Conservation (phyloP, 352 stramenopile species). For the Phytopythium sindhum region DNA sequence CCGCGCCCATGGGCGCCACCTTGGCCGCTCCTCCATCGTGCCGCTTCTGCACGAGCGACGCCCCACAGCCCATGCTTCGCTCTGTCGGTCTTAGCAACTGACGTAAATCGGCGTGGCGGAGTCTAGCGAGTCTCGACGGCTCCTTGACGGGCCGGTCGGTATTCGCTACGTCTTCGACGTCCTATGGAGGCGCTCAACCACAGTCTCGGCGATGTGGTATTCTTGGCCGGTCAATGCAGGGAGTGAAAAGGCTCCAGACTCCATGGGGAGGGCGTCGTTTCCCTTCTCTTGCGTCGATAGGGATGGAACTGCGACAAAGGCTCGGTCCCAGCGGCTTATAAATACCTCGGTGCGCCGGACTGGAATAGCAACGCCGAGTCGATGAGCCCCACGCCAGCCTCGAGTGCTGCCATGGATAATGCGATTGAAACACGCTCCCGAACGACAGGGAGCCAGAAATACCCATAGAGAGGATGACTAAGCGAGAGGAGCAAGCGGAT, state of each 20-base stretch:
- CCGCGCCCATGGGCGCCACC: conserved; percentile 24
- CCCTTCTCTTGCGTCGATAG: background rate
- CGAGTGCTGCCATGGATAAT: no score
- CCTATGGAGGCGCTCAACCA: background rate
- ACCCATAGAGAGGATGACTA: no score
- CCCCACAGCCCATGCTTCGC: conserved; percentile 58
- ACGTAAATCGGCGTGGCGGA: background rate
- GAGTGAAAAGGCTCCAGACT: background rate
- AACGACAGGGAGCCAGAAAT: no score
- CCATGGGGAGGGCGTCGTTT: background rate
- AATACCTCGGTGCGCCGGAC: background rate
- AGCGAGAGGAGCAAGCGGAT: no score
- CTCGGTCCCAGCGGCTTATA: background rate
- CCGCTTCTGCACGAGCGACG: conserved; percentile 44
- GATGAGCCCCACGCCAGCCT: no score
- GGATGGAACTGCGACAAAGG: background rate
- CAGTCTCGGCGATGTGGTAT: background rate
- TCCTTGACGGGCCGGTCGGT: background rate
- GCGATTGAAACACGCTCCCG: background rate
- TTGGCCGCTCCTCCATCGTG: conserved; percentile 42
- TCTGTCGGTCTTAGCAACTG: background rate
- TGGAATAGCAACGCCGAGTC: background rate
- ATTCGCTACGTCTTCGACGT: background rate
- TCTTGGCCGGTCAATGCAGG: background rate
- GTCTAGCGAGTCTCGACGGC: background rate